Base-by-base conservation (phyloP, 1,284 basidiomycete genomes). In the Meripilus lineatus region DNA sequence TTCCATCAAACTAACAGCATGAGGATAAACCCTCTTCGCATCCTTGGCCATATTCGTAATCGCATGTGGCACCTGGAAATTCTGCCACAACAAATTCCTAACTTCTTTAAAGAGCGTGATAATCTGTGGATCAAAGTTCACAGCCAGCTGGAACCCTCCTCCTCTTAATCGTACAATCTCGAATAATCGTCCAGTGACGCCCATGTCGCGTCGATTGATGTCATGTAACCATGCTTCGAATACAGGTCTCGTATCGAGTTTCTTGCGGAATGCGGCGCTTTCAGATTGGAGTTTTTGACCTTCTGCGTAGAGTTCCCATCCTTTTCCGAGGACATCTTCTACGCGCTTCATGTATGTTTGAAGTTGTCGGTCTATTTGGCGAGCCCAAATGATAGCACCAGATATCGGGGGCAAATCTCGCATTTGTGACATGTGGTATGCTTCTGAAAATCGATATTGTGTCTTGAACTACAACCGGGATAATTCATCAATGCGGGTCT, bases 71-170 rank as follows among this genome's bases (percentile, higher is more conserved):
- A 98, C 93, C 58, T 89, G 86, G 69, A 95, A 97, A 49, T 89
- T 89, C 52, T 97, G 77, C 95, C 95, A 98, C 26, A 96, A 75
- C 50, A 99, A 64, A 61, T 96, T 96, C 49, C 95, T 78, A 24
- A 98, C 93, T 64, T 99, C 95, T 71, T 99, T 98, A 80, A 98
- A 98, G 21, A 99, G 75, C 3, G 92, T 93, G 62, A 99, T 96
- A 55, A 96, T 93, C 66, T 98, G 95, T 2, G 93, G 88, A 64
- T 99, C 95, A 61, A 98, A 99, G 65, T 98, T 96, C 53, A 98
- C 93, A 11, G 84, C 84, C 3, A 99, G 79, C 64, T 94, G 90
- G 58, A 85, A 89, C 13, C 85, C 85, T 32, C 86, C 87, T 3
- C 81, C 84, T 15, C 93, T 82, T 37, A 90, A 70, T 38, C 84